Percentiles rank a stretch among this genome's conserved stretches.
These are phyloP conservation scores for Crinitomyces ghanaensis DNA, from an alignment of 805 yeast species.

Conservation along the genomic window DNA sequence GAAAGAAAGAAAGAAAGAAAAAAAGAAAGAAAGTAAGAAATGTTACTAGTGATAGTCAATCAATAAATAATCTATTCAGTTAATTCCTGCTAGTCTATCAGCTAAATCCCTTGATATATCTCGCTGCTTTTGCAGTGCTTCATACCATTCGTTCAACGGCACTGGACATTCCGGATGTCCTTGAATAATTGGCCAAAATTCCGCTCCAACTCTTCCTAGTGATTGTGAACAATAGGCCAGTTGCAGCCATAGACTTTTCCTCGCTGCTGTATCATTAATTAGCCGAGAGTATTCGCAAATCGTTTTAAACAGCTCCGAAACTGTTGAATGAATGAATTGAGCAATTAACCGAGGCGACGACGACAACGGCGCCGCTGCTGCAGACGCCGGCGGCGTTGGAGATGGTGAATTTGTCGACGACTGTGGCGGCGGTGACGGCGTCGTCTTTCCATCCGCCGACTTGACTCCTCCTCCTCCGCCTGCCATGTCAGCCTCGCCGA, in stretches of 20 bases:
- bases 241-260: constrained; percentile 66
- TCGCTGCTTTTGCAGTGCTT: constrained; percentile 35
- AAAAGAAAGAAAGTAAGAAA: too few species aligned
- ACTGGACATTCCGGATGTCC: constrained; percentile 17
- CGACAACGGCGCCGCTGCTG: background rate
- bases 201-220: constrained; percentile 56
- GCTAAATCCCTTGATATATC: constrained; percentile 16
- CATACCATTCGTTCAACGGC: constrained; percentile 33
- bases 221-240: constrained; percentile 83
- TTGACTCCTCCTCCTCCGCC: too few species aligned
- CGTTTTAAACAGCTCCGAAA: constrained; percentile 16
- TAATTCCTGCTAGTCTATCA: too few species aligned
- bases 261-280: constrained; percentile 21
- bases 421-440: too few species aligned
- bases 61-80: too few species aligned
- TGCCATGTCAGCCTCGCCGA: constrained; percentile 28
- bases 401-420: constrained; percentile 1
- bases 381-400: constrained; percentile 9
- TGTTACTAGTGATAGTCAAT: too few species aligned
- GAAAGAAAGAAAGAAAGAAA: too few species aligned
- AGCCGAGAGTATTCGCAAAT: constrained; percentile 19
- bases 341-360: constrained; percentile 15
- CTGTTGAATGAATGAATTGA: constrained; percentile 20
- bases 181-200: constrained; percentile 40
- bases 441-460: background rate